phyloP scores from a whole-genome alignment of 495 filamentous ascomycete species.

The Aspergillus nanangensis region DNA sequence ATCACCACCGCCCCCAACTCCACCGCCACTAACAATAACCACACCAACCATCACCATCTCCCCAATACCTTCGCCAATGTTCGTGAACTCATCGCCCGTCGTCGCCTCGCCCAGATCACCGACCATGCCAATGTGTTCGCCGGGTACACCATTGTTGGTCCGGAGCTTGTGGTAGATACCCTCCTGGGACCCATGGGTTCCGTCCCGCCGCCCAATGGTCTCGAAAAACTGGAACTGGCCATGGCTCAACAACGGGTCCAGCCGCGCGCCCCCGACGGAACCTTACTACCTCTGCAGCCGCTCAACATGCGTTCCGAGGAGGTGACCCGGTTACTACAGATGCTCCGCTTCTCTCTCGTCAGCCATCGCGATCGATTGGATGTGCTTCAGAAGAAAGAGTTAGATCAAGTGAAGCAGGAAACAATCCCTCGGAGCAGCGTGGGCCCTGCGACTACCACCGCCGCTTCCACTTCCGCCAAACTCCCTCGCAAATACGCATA shows the following conservation, averaged over 20 bases:
- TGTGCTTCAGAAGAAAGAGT: conserved; percentile 42
- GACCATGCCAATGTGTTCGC: conserved; percentile 48
- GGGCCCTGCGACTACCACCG: no score
- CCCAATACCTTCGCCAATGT: conserved; percentile 47
- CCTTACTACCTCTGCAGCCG: conserved; percentile 37
- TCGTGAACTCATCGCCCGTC: conserved; percentile 45
- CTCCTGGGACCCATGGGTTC: conserved; percentile 46
- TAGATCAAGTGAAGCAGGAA: conserved; percentile 34
- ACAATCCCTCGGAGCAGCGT: conserved; percentile 28
- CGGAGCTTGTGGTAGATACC: conserved; percentile 45
- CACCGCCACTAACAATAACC: conserved; percentile 9
- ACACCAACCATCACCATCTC: conserved; percentile 23
- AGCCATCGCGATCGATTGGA: conserved; percentile 44
- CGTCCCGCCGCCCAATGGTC: conserved; percentile 37
- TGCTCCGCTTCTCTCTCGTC: conserved; percentile 46
- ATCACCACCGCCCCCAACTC: conserved; percentile 11
- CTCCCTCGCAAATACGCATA: conserved; percentile 42
- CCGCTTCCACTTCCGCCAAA: conserved; percentile 29
- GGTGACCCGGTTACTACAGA: conserved; percentile 40
- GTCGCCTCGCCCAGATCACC: conserved; percentile 46
- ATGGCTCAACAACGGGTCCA: conserved; percentile 48
- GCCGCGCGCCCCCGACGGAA: conserved; percentile 39
- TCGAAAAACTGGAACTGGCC: conserved; percentile 44
- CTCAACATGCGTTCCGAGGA: conserved; percentile 47
- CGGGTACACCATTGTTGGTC: conserved; percentile 44